phyloP scores from a whole-genome alignment of 2,329 filamentous ascomycete genomes.

The Cercospora berteroae region DNA sequence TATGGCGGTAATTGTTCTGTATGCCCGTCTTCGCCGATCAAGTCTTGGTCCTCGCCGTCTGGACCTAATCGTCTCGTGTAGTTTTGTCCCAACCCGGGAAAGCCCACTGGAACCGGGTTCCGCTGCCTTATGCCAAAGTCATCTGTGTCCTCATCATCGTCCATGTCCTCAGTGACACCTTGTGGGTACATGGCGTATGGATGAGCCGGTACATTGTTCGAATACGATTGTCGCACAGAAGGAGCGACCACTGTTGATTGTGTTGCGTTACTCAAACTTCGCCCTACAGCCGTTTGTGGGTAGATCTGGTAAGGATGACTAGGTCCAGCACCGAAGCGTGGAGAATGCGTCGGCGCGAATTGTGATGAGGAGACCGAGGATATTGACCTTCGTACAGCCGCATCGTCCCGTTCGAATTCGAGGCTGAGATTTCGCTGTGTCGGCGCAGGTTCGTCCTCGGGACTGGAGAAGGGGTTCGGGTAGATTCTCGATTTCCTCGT shows the following conservation, averaged over 20 bases:
- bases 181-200: slow-evolving; percentile 87
- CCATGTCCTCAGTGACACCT: slow-evolving; percentile 64
- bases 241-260: slow-evolving; percentile 63
- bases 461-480: slow-evolving; percentile 39
- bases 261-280: slow-evolving; percentile 67
- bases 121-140: slow-evolving; percentile 36
- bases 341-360: slow-evolving; percentile 54
- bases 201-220: slow-evolving; percentile 62
- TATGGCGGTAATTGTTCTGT: slow-evolving; percentile 91
- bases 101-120: slow-evolving; percentile 64
- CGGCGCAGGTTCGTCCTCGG: slow-evolving; percentile 33
- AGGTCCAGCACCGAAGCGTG: slow-evolving; percentile 68
- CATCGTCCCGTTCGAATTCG: slow-evolving; percentile 33
- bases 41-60: slow-evolving; percentile 82
- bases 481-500: slow-evolving; percentile 34
- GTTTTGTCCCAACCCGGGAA: slow-evolving; percentile 61
- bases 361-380: slow-evolving; percentile 41
- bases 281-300: slow-evolving; percentile 63
- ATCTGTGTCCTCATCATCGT: slow-evolving; percentile 38
- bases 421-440: slow-evolving; percentile 23
- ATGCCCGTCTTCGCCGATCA: slow-evolving; percentile 84
- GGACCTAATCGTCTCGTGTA: slow-evolving; percentile 74
- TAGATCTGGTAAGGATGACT: slow-evolving; percentile 87
- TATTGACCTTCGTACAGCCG: slow-evolving; percentile 30
- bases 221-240: slow-evolving; percentile 53